A percentile compares a stretch with the other conserved stretches of the same genome.
Evolutionary conservation across 441 rosid genomes (phyloP).

Genomic region (Euphorbia schlechtendalii): DNA sequence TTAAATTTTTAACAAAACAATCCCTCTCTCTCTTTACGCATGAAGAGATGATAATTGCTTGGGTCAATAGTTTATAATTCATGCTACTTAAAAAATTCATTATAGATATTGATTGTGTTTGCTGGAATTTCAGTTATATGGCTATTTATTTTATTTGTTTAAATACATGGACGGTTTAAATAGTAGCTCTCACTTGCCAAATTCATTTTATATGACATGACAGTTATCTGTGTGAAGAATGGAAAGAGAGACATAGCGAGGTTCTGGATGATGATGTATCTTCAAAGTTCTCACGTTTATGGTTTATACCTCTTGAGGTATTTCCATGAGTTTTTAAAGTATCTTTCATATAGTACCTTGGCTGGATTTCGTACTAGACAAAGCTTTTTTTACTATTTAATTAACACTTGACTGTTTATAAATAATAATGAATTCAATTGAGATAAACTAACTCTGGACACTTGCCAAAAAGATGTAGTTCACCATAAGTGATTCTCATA

Average conservation of each 20-base stretch:
- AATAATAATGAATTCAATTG: not conserved
- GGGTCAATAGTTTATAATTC: not conserved
- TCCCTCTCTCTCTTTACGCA: not conserved
- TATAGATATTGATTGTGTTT: not conserved
- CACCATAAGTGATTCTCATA: not conserved
- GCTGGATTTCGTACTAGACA: not conserved
- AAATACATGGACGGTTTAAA: slow-evolving; percentile 11
- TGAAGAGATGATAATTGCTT: not conserved
- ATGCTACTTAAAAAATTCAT: not conserved
- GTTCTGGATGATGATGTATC: slow-evolving; percentile 28
- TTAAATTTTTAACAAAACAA: too few species aligned
- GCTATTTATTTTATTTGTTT: not conserved
- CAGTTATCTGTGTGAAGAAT: slow-evolving; percentile 72
- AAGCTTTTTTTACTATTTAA: not conserved
- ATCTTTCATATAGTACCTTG: not conserved
- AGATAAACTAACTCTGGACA: not conserved
- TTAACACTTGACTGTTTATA: not conserved
- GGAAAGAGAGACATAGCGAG: slow-evolving; percentile 56
- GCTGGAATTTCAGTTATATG: not conserved
- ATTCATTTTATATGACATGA: slow-evolving; percentile 24
- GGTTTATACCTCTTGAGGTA: slow-evolving; percentile 64
- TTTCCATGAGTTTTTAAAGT: slow-evolving; percentile 15
- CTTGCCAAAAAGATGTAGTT: not conserved
- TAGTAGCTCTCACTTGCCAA: slow-evolving; percentile 1
- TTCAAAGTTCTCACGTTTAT: slow-evolving; percentile 39